Evolutionary conservation across 352 stramenopile species (phyloP).

Genomic region (Globisporangium emineosum): DNA sequence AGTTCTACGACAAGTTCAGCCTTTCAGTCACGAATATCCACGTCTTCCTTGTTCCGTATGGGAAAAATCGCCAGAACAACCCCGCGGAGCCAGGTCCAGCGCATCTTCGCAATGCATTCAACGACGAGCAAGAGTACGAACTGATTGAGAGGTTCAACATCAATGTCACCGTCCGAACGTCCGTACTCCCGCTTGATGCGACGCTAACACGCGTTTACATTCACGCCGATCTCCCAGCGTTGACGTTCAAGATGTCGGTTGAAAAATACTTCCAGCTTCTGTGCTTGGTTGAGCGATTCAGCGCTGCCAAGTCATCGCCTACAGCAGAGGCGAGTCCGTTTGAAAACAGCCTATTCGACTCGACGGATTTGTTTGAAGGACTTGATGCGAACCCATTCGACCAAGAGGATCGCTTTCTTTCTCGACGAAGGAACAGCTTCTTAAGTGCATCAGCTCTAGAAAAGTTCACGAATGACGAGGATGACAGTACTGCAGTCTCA

Average conservation of each 20-base stretch:
- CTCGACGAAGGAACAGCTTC: conserved; percentile 29
- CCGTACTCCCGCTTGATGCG: conserved; percentile 79
- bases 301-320: conserved; percentile 17
- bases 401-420: conserved; percentile 23
- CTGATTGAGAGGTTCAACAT: conserved; percentile 85
- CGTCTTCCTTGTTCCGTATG: conserved; percentile 75
- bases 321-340: conserved; percentile 11
- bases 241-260: conserved; percentile 84
- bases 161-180: conserved; percentile 82
- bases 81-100: conserved; percentile 22
- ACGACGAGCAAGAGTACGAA: conserved; percentile 67
- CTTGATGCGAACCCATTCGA: conserved; percentile 23
- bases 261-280: conserved; percentile 82
- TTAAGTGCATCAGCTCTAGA: conserved; percentile 53
- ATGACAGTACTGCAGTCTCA: conserved; percentile 17
- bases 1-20: conserved; percentile 90
- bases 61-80: conserved; percentile 27
- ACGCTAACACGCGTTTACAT: conserved; percentile 83
- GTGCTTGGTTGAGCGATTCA: conserved; percentile 59
- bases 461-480: conserved; percentile 43
- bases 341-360: conserved; percentile 18
- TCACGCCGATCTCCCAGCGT: conserved; percentile 73
- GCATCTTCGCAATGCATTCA: conserved; percentile 38
- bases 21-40: conserved; percentile 82
- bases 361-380: conserved; percentile 19